Evolutionary conservation across 495 filamentous ascomycete genomes (phyloP), one percentile per base, ranked within the genome.

Genomic region (Halenospora varia): DNA sequence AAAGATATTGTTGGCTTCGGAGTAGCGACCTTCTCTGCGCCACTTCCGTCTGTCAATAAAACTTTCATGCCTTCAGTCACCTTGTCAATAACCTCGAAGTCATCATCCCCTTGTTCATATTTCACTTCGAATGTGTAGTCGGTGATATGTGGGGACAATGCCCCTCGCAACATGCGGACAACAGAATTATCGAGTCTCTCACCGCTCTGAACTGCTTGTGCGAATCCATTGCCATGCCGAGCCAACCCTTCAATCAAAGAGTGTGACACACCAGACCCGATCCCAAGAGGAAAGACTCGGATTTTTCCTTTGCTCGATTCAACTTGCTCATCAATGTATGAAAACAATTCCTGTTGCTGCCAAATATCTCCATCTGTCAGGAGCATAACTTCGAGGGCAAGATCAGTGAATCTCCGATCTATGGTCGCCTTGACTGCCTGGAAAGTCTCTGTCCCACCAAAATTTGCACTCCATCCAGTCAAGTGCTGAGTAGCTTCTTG

Each of bases 351-450:
- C 0, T 79, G 53, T 55, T 85, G 81, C 4, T 78, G 20, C 77
- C 79, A 88, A 22, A 88, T 82, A 62, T 88, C 72, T n/a, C 88
- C 88, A 65, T 90, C 88, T 0, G 88, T 90, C 26, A 89, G 68
- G 20, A 90, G 59, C 53, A 91, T 79, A 1, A 88, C 74, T 51
- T 88, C 83, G n/a, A 85, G 70, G 11, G 79, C 68, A 53, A 82
- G 74, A 58, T 82, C 75, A 13, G 61, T 65, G 62, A 73, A 75
- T 25, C 80, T 75, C 20, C 69, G 71, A 46, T 78, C 60, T 48
- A 88, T 75, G 0, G 78, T 71, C 1, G 72, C 75, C 42, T 75
- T 66, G 17, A 89, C 58, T 0, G 88, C 82, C 0, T 29, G 8
- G 49, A 76, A 69, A 65, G 88, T 87, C 42, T 89, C 76, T 1